Evolutionary conservation across 2,329 filamentous ascomycete species (phyloP).

Genomic region (Diaporthe ilicicola): DNA sequence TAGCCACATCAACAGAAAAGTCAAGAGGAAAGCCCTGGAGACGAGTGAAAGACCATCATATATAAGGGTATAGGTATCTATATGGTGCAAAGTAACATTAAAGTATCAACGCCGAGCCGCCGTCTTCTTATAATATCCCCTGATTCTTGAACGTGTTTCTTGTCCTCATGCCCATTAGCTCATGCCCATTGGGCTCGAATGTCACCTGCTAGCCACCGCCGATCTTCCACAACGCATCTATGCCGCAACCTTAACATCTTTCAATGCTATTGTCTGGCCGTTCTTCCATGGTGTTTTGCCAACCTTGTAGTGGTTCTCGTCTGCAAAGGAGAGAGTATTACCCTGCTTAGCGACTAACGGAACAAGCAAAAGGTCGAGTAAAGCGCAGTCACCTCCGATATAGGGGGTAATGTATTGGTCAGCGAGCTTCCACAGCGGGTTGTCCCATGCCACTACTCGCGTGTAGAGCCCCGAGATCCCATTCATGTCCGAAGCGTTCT

Average conservation of each 20-base stretch:
- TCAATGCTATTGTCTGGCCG: constrained; percentile 11
- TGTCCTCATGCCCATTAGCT: no score
- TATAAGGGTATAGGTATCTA: constrained; percentile 15
- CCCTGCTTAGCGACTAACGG: constrained; percentile 30
- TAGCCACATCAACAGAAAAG: background rate
- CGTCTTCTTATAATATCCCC: background rate
- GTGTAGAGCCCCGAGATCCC: constrained; percentile 28
- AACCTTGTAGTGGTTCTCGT: constrained; percentile 25
- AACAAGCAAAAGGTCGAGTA: constrained; percentile 27
- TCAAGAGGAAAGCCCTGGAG: background rate
- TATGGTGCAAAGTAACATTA: background rate
- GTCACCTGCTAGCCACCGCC: background rate
- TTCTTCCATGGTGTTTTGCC: constrained; percentile 30
- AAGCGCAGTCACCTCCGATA: constrained; percentile 30
- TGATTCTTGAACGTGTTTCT: background rate
- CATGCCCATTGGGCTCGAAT: no score
- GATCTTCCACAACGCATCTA: background rate
- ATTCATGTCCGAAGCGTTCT: constrained; percentile 31
- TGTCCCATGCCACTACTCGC: constrained; percentile 35
- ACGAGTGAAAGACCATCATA: background rate
- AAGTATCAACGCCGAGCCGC: background rate
- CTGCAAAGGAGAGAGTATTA: constrained; percentile 26
- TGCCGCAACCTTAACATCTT: constrained; percentile 2
- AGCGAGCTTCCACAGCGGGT: constrained; percentile 30
- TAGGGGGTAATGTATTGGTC: constrained; percentile 32